Percentiles rank a stretch among this genome's conserved stretches.
Evolutionary conservation across 768 basidiomycete genomes (phyloP).

Genomic region (Lentinula sp.): DNA sequence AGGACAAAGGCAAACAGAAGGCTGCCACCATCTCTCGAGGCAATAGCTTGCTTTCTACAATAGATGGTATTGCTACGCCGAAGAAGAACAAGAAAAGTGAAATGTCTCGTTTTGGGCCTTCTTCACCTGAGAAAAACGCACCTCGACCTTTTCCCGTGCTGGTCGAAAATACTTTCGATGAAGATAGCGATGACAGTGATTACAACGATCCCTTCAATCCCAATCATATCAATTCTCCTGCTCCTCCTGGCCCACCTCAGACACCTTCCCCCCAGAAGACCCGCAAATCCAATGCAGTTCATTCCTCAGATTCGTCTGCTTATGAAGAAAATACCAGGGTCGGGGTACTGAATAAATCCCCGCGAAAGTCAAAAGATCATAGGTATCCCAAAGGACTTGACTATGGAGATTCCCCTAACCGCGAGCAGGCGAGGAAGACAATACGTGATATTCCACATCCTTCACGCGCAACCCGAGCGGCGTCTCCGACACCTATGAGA

Average conservation of each 20-base stretch:
- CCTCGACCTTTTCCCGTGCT: constrained; percentile 1
- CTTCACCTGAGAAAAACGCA: neutral
- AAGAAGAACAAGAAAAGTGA: neutral
- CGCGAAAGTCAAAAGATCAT: neutral
- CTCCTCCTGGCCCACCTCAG: constrained; percentile 2
- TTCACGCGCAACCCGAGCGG: neutral
- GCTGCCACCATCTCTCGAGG: neutral
- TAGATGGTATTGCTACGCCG: neutral
- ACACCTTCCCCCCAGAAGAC: constrained; percentile 2
- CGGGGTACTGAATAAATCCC: neutral
- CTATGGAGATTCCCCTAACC: neutral
- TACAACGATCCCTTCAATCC: neutral
- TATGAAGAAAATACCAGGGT: neutral
- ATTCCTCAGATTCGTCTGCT: neutral
- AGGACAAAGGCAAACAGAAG: constrained; percentile 1
- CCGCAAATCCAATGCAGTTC: neutral
- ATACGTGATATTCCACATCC: constrained; percentile 5
- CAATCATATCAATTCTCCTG: neutral
- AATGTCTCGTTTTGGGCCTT: neutral
- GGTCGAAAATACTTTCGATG: neutral
- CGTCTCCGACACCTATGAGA: constrained; percentile 1
- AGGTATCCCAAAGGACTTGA: neutral
- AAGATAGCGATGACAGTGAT: neutral
- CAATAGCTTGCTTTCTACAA: neutral
- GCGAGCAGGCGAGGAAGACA: neutral